Evolutionary conservation across 208 protist genomes (phyloP), one percentile per base, ranked within the genome.

Genomic region (Porcisia hertigi): DNA sequence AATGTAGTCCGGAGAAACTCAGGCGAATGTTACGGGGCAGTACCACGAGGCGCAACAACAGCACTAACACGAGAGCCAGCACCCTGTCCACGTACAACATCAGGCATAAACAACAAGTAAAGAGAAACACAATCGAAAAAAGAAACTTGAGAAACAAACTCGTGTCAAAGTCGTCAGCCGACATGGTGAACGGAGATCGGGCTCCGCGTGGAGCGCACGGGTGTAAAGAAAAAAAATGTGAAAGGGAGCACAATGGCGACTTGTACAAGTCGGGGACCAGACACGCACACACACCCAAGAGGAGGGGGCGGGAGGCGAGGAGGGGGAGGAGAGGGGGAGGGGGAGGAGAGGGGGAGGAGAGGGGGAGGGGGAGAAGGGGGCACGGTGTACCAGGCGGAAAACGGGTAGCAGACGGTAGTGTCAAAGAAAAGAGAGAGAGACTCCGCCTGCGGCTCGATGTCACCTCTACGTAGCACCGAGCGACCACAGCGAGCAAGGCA

Each of bases 41-140:
- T 41, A 96, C 79, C 52, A 89, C 82, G 71, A 88, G 90, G 45
- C 86, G 87, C 73, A 94, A 65, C 20, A 96, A 49, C 11, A 88
- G 53, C 30, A 83, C 89, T 1, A 96, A 47, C 20, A 76, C 45
- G 34, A 88, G 65, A 30, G 80, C 91, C 11, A 90, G 54, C 41
- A 83, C 30, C 57, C 77, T 86, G 76, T 87, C 77, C 14, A 87
- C 69, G 80, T 94, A 96, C 63, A 95, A 70, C 74, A 96, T 88
- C 20, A 94, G n/a, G 3, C 82, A 62, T 12, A 95, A 73, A 58
- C 87, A 86, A 54, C 85, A 94, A 12, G 88, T 43, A 59, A 89
- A 92, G 0, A 96, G 65, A 59, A 93, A 94, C 8, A 94, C 52
- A 3, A 91, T 78, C 7, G 85, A 87, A 54, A 97, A 94, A 36